A percentile compares a stretch with the other conserved stretches of the same genome.
Conservation (phyloP, 2,329 filamentous ascomycete species). For the Diplodia sapinea region DNA sequence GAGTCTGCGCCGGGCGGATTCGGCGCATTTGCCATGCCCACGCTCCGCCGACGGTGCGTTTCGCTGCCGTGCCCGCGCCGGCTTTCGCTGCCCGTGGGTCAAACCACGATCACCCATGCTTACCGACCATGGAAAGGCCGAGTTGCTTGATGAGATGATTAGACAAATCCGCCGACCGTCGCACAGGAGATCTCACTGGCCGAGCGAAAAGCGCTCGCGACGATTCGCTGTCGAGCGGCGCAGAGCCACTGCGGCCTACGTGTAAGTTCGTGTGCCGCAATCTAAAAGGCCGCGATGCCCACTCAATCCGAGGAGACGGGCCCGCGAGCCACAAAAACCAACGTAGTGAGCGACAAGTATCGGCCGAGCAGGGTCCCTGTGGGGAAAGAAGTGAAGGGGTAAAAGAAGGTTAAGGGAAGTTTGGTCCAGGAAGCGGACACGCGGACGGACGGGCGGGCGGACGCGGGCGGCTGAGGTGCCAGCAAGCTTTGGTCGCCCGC, state of each 20-base stretch:
- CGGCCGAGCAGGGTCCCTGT: neutral
- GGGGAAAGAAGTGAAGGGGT: neutral
- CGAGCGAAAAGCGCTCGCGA: neutral
- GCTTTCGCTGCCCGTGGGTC: neutral
- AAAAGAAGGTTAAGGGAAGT: slow-evolving; percentile 3
- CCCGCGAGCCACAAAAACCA: neutral
- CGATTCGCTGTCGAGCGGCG: neutral
- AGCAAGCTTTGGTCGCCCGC: neutral
- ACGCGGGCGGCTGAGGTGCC: neutral
- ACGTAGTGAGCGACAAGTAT: neutral
- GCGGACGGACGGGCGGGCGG: neutral
- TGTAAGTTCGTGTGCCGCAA: neutral
- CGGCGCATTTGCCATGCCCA: too few relatives aligned
- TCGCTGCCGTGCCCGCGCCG: neutral
- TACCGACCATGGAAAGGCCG: neutral
- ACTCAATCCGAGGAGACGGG: neutral
- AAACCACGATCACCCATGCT: neutral
- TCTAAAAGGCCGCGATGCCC: neutral
- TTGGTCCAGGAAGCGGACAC: neutral
- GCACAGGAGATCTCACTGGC: neutral
- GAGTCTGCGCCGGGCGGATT: too few relatives aligned
- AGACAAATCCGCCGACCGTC: neutral
- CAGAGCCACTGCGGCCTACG: neutral
- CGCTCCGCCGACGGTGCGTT: neutral
- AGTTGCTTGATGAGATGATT: neutral